Conservation (phyloP, 2,329 filamentous ascomycete species). For the Fusarium brevicatenulatum region DNA sequence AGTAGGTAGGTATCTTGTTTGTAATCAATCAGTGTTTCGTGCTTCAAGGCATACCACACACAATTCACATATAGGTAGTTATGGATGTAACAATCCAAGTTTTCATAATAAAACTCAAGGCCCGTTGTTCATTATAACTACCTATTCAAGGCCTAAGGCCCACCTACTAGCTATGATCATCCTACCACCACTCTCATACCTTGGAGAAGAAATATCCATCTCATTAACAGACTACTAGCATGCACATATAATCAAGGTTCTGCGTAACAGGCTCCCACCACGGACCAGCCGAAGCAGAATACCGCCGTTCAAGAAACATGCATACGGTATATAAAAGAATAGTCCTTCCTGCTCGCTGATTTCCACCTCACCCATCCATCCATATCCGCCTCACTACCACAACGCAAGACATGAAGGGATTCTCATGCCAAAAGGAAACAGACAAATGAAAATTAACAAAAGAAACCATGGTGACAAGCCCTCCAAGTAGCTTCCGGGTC, state of each 20-base stretch:
- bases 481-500: slow-evolving; percentile 37
- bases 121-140: slow-evolving; percentile 36
- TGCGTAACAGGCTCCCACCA: slow-evolving; percentile 41
- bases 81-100: not conserved
- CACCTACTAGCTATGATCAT: slow-evolving; percentile 32
- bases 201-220: slow-evolving; percentile 19
- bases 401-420: slow-evolving; percentile 36
- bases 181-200: slow-evolving; percentile 33
- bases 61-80: not conserved
- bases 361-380: slow-evolving; percentile 32
- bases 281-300: slow-evolving; percentile 50
- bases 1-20: not conserved
- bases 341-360: slow-evolving; percentile 14
- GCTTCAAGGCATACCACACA: not conserved
- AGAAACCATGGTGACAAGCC: slow-evolving; percentile 37
- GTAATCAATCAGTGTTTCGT: not conserved
- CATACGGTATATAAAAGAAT: slow-evolving; percentile 44
- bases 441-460: slow-evolving; percentile 35
- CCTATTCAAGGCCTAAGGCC: slow-evolving; percentile 16
- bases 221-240: slow-evolving; percentile 29
- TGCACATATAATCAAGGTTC: slow-evolving; percentile 38
- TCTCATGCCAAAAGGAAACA: slow-evolving; percentile 34
- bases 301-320: slow-evolving; percentile 40
- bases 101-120: slow-evolving; percentile 23
- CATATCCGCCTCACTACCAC: slow-evolving; percentile 9